These are phyloP conservation scores for Entelexis paramagnoliae DNA, from an alignment of 1,139 yeast genomes.

Conservation along the genomic window DNA sequence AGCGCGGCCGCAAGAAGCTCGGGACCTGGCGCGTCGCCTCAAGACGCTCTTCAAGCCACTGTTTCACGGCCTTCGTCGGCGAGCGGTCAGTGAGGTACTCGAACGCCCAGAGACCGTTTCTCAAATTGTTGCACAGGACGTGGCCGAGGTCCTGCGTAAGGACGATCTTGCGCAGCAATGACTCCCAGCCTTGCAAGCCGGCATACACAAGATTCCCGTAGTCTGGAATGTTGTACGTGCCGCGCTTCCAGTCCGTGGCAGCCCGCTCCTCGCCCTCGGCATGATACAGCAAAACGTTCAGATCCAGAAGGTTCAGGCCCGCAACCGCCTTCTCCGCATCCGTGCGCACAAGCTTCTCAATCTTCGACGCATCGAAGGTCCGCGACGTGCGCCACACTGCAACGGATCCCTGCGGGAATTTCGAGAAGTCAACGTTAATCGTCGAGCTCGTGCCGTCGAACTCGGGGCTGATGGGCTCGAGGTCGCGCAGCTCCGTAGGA, in stretches of 20 bases:
- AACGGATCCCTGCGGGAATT: constrained; percentile 83
- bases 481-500: constrained; percentile 50
- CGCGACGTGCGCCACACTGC: constrained; percentile 63
- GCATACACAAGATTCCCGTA: constrained; percentile 70
- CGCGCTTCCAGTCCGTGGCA: constrained; percentile 52
- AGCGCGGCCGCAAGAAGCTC: constrained; percentile 71
- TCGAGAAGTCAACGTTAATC: constrained; percentile 37
- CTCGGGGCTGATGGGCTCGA: constrained; percentile 44
- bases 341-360: constrained; percentile 52
- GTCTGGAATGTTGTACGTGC: constrained; percentile 63
- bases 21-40: constrained; percentile 44
- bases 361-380: constrained; percentile 27
- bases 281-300: constrained; percentile 64
- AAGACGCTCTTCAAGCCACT: constrained; percentile 62
- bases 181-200: constrained; percentile 88
- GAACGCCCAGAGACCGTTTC: constrained; percentile 83
- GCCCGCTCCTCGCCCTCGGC: constrained; percentile 87
- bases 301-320: constrained; percentile 51
- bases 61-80: constrained; percentile 35
- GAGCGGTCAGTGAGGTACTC: constrained; percentile 57
- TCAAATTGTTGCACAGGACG: constrained; percentile 66
- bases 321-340: constrained; percentile 70
- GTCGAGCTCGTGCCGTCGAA: constrained; percentile 35
- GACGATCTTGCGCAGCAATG: constrained; percentile 54
- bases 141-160: constrained; percentile 69